Base-by-base conservation (phyloP, 139 green algal genomes). In the Chlamydomonas schloesseri region DNA sequence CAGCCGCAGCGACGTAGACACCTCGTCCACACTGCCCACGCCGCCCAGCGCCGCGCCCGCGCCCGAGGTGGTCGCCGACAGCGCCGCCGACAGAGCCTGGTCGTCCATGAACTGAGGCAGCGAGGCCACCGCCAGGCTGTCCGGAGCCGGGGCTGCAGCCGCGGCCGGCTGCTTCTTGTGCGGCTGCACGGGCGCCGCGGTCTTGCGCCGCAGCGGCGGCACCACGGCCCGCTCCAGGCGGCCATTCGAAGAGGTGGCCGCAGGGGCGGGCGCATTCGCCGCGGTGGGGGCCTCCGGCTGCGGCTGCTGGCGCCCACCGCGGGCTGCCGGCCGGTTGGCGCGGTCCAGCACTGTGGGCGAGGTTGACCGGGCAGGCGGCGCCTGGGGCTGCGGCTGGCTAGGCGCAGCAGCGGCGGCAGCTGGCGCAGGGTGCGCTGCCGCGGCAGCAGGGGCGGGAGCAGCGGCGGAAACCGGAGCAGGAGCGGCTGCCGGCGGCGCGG, bases 141-240 rank as follows among this genome's bases (percentile, higher is more conserved):
- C 55, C 55, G 10, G 9, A 21, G 55, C 2, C 18, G 55, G 18
- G 9, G 55, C 55, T 4, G 60, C 24, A 5, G 60, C 60, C 24
- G 60, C 2, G 60, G 60, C 23, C 60, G 24, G 11, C 18, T 2
- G 2, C 60, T 20, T 15, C 24, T 20, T 13, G 24, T 13, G 24
- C 60, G 60, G 24, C 24, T 13, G 24, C 60, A 18, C 26, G 15
- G 3, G 76, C 17, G 34, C 24, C 14, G 36, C 60, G 4, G 37
- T 62, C 9, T 33, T 46, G 17, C 76, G 76, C 15, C 53, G 15
- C 28, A 50, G 42, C 42, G 76, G 76, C 26, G 76, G 76, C 28
- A 73, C 62, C 4, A 83, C 76, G 1, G 76, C 76, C 6, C 76
- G 76, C 29, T 73, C 76, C 28, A 62, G 26, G 1, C 65, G 68